These are phyloP conservation scores for Reutealis trisperma DNA, from an alignment of 345 rosid species.

Conservation along the genomic window DNA sequence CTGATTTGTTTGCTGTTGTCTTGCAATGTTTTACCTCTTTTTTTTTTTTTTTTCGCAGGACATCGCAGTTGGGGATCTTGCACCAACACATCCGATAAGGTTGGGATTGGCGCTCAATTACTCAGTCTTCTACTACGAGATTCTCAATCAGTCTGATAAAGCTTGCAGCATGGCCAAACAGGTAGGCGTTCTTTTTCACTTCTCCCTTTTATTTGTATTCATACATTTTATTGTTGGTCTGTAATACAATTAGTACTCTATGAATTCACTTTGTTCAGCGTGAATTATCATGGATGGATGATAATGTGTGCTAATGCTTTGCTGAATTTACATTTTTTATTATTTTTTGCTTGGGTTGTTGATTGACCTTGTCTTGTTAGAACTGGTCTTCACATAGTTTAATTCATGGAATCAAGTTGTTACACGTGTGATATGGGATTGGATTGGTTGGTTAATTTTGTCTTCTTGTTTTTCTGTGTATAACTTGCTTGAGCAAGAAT, in stretches of 20 bases:
- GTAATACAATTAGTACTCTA: background rate
- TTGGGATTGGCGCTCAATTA: slow-evolving; percentile 82
- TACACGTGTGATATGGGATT: too few relatives aligned
- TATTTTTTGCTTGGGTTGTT: background rate
- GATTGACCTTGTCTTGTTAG: background rate
- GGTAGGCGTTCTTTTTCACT: slow-evolving; percentile 27
- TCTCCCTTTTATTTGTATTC: background rate
- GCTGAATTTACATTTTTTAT: background rate
- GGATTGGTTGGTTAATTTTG: background rate
- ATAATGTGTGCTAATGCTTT: background rate
- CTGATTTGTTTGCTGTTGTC: background rate
- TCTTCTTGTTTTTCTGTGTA: background rate
- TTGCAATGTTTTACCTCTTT: background rate
- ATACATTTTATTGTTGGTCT: too few relatives aligned
- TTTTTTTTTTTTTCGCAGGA: slow-evolving; percentile 41
- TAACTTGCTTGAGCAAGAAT: too few relatives aligned
- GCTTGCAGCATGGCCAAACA: slow-evolving; percentile 97
- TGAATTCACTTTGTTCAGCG: background rate
- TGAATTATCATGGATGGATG: background rate
- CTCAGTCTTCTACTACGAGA: slow-evolving; percentile 90
- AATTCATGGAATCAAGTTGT: background rate
- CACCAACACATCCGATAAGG: slow-evolving; percentile 92
- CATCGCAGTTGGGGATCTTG: slow-evolving; percentile 68
- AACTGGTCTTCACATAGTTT: background rate
- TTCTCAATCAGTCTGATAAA: slow-evolving; percentile 85